Evolutionary conservation across 164 flowering plant species (phyloP).

Genomic region (Magnolia sinica): DNA sequence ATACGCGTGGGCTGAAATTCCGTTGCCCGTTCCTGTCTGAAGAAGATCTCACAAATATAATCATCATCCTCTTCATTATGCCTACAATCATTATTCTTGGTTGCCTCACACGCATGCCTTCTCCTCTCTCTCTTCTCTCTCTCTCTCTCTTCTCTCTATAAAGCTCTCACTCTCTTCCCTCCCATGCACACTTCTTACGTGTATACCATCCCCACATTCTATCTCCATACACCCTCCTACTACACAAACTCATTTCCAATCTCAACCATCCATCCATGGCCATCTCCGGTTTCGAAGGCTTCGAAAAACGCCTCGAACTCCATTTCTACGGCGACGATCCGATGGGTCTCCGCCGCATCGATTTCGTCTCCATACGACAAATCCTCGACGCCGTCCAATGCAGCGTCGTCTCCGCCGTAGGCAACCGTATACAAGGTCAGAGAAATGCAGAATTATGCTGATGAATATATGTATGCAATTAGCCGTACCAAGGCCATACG

Average conservation of each 20-base stretch:
- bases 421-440: too few species aligned
- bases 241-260: constrained; percentile 6
- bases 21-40: constrained; percentile 43
- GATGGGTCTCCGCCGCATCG: constrained; percentile 51
- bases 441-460: too few species aligned
- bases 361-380: constrained; percentile 40
- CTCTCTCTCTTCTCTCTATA: constrained; percentile 12
- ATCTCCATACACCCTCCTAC: neutral
- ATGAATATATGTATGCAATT: too few species aligned
- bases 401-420: constrained; percentile 82
- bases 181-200: neutral
- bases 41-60: constrained; percentile 31
- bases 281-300: constrained; percentile 78
- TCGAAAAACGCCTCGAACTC: constrained; percentile 84
- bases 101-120: constrained; percentile 75
- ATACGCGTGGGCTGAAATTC: constrained; percentile 33
- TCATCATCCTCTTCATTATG: constrained; percentile 46
- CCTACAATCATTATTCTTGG: constrained; percentile 68
- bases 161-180: constrained; percentile 14
- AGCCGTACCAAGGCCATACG: too few species aligned
- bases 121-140: constrained; percentile 2
- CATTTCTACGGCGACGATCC: constrained; percentile 72
- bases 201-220: constrained; percentile 3
- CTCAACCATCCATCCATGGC: constrained; percentile 41
- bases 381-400: constrained; percentile 75